Percentiles rank a stretch among this genome's conserved stretches.
These are phyloP conservation scores for Hortiboletus campestris DNA, from an alignment of 768 basidiomycete species.

Conservation along the genomic window DNA sequence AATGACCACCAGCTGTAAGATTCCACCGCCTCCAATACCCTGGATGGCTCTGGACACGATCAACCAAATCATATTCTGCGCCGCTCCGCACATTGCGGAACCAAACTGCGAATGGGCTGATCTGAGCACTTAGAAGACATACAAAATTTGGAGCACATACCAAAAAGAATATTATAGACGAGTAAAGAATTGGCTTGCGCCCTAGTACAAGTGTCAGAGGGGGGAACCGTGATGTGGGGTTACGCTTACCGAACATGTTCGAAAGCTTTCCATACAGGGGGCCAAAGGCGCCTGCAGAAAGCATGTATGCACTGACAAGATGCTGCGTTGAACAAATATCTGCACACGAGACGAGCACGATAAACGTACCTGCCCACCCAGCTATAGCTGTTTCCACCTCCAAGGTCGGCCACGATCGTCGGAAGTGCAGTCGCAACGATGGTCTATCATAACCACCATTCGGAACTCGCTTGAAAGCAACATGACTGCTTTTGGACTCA, in stretches of 20 bases:
- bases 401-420: slow-evolving; percentile 62
- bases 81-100: slow-evolving; percentile 78
- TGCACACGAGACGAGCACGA: neutral
- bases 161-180: slow-evolving; percentile 65
- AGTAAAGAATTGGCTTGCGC: slow-evolving; percentile 69
- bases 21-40: slow-evolving; percentile 81
- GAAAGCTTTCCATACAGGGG: slow-evolving; percentile 81
- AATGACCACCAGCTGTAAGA: slow-evolving; percentile 74
- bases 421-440: slow-evolving; percentile 74
- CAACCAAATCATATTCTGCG: slow-evolving; percentile 76
- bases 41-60: slow-evolving; percentile 75
- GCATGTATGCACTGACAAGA: slow-evolving; percentile 61
- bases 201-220: slow-evolving; percentile 33
- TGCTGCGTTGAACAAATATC: neutral
- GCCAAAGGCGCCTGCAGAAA: slow-evolving; percentile 62
- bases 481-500: slow-evolving; percentile 21
- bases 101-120: slow-evolving; percentile 47
- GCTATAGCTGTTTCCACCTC: slow-evolving; percentile 61
- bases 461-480: neutral
- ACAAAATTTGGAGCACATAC: slow-evolving; percentile 35
- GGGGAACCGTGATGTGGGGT: no score
- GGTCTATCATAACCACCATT: slow-evolving; percentile 35
- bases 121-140: neutral
- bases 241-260: slow-evolving; percentile 43
- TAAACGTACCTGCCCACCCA: slow-evolving; percentile 66